Evolutionary conservation across 768 basidiomycete genomes (phyloP).

Genomic region (Podaxis pistillaris): DNA sequence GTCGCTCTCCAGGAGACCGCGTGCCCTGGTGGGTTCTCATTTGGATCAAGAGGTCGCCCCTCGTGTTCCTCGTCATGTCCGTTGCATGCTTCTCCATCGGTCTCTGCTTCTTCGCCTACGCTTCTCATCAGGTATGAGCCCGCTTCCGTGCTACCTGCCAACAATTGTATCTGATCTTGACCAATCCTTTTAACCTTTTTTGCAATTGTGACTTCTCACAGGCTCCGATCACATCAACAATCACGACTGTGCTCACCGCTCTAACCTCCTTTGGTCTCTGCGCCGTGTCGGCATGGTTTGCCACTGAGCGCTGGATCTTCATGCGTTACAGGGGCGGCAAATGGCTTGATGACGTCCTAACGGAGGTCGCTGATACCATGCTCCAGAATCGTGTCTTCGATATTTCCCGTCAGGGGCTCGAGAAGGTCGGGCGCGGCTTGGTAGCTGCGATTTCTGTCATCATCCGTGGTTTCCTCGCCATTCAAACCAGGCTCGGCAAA

Average conservation of each 20-base stretch:
- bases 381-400: constrained; percentile 11
- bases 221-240: constrained; percentile 59
- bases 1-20: constrained; percentile 72
- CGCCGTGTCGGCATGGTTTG: constrained; percentile 74
- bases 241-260: constrained; percentile 76
- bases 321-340: constrained; percentile 61
- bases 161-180: not conserved
- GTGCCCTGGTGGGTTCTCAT: constrained; percentile 84
- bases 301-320: constrained; percentile 67
- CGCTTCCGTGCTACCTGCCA: not conserved
- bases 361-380: constrained; percentile 36
- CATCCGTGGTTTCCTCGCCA: not conserved
- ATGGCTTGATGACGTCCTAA: constrained; percentile 64
- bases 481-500: not conserved
- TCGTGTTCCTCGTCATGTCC: constrained; percentile 81
- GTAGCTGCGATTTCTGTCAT: not conserved
- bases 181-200: not conserved
- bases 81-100: constrained; percentile 83
- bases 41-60: constrained; percentile 83
- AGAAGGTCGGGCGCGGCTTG: constrained; percentile 3
- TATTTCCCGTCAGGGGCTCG: constrained; percentile 6
- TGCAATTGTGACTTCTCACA: constrained; percentile 26
- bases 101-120: constrained; percentile 74
- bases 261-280: constrained; percentile 70
- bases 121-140: constrained; percentile 59